Evolutionary conservation across 306 rosid genomes (phyloP), one percentile per base, ranked within the genome.

Genomic region (Macrotyloma uniflorum): DNA sequence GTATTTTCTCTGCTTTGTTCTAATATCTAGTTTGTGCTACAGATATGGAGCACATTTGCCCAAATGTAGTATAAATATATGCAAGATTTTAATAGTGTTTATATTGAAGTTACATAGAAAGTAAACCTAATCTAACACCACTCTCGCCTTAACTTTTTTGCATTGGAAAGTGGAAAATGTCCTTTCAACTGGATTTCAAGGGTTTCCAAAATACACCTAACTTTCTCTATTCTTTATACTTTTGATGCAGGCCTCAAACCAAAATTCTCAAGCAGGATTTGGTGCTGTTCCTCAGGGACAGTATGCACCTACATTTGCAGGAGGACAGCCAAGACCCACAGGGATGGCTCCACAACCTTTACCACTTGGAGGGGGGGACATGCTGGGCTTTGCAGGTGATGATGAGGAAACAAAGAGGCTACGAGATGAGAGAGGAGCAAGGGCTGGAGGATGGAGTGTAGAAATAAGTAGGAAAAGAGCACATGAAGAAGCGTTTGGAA

Each of bases 401-500:
- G 93, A 89, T 40, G 91, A 89, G 35, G 95, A 92, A 84, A 66
- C 83, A 72, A 62, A 79, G 85, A 84, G 81, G 89, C 85, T 87
- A 6, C 85, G 93, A 75, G 96, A 90, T 7, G 97, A 88, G 86
- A 89, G 89, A 67, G 93, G 88, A 18, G 89, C 86, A 23, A 85
- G 87, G 82, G 97, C 98, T 33, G 97, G 97, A 43, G 97, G 98
- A 66, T 94, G 97, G 97, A 90, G 89, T 78, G 26, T 28, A 53
- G 92, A 91, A 70, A 79, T 91, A 14, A 87, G 96, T 85, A 87
- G 85, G 93, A 95, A 83, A 83, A 85, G 96, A 72, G 93, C 96
- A 54, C 79, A 91, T 77, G 97, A 95, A 77, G 98, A 95, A 90
- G 97, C 98, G 24, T 89, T 95, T 82, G 90, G 88, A 82, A 95